Evolutionary conservation across 2,329 filamentous ascomycete genomes (phyloP).

Genomic region (Cladophialophora carrionii): DNA sequence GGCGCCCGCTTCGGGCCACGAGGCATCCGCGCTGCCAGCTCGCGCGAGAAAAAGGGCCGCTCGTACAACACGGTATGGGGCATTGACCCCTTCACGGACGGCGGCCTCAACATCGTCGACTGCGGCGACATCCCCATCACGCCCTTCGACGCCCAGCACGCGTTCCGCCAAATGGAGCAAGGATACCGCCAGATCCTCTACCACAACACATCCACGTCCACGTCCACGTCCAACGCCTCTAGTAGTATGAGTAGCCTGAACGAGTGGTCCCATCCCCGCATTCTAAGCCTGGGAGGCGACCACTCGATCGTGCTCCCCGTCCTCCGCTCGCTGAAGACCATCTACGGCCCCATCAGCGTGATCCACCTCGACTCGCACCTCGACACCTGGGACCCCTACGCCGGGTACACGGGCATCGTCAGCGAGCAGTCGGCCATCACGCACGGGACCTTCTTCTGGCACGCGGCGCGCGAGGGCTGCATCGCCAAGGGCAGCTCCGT

Average conservation of each 20-base stretch:
- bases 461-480: constrained; percentile 75
- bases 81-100: constrained; percentile 39
- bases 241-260: constrained; percentile 56
- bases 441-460: constrained; percentile 88
- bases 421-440: constrained; percentile 77
- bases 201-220: constrained; percentile 69
- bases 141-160: constrained; percentile 82
- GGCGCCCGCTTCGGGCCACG: constrained; percentile 43
- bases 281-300: constrained; percentile 70
- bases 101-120: constrained; percentile 65
- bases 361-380: constrained; percentile 67
- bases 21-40: constrained; percentile 41
- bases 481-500: constrained; percentile 82
- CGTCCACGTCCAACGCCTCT: not conserved
- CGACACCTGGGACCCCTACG: constrained; percentile 75
- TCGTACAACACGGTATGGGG: constrained; percentile 41
- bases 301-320: constrained; percentile 53
- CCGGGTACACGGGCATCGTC: constrained; percentile 76
- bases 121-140: constrained; percentile 85
- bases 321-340: constrained; percentile 62
- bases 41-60: constrained; percentile 41
- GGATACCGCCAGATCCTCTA: constrained; percentile 77
- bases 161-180: constrained; percentile 81
- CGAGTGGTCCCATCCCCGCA: constrained; percentile 67
- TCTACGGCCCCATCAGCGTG: constrained; percentile 69